Evolutionary conservation across 2,329 filamentous ascomycete species (phyloP).

Genomic region (Trichoderma asperellum): DNA sequence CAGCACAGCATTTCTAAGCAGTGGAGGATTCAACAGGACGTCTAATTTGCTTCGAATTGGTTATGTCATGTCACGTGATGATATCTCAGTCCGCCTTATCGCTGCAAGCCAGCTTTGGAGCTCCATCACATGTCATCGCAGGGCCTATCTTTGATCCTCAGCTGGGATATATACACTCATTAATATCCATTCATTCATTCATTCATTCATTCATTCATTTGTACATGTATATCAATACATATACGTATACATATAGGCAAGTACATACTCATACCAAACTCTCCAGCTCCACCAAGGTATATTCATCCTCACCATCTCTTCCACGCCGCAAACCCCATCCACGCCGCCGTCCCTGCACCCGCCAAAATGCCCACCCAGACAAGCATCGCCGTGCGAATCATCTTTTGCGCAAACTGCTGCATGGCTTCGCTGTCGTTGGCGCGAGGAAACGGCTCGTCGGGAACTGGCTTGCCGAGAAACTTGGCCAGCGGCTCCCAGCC

Average conservation of each 20-base stretch:
- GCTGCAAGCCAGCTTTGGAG: constrained; percentile 15
- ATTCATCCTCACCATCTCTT: neutral
- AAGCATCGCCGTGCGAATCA: constrained; percentile 13
- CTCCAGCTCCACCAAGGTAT: too few species aligned
- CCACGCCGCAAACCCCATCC: neutral
- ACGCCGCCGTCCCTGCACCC: neutral
- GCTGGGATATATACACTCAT: neutral
- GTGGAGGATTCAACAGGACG: neutral
- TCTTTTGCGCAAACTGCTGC: neutral
- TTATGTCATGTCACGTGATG: constrained; percentile 15
- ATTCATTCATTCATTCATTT: neutral
- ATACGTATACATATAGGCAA: neutral
- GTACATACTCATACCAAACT: neutral
- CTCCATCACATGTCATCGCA: neutral
- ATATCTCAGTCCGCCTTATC: neutral
- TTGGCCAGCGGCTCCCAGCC: constrained; percentile 39
- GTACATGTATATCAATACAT: neutral
- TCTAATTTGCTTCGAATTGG: neutral
- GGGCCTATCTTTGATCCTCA: neutral
- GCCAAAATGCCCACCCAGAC: constrained; percentile 13
- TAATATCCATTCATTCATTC: neutral
- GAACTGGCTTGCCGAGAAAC: constrained; percentile 36
- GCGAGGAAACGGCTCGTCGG: constrained; percentile 36
- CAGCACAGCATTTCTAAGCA: neutral
- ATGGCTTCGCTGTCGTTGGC: constrained; percentile 36